Evolutionary conservation across 257 asterid species (phyloP), one percentile per base, ranked within the genome.

Genomic region (Scutellaria minor): DNA sequence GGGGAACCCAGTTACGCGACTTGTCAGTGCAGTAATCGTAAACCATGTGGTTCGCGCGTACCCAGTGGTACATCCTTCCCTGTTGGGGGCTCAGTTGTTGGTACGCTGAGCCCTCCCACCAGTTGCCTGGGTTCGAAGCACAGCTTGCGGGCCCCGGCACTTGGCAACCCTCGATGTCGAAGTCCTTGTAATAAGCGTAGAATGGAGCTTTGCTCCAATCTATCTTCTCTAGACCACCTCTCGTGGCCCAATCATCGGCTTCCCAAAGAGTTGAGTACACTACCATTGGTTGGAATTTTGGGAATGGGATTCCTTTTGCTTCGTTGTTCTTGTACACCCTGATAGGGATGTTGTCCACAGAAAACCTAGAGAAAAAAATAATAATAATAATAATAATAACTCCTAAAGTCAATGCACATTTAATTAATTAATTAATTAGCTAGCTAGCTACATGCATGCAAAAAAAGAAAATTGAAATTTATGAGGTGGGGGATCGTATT

Each of bases 161-260:
- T 1, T 74, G 84, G 47, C 98, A 93, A 0, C 97, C 98, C 22
- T 93, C 98, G n/a, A 93, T 80, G 77, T 89, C 97, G 56, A 93
- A 90, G 13, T 86, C 97, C 12, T 80, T 92, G 80, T 92, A 92
- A 79, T 92, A 92, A 5, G 98, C 90, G 11, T 87, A 83, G 73
- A 92, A 92, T 0, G 98, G 97, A 6, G 98, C 90, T 68, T 85
- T 90, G 85, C 86, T 84, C 98, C 98, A 92, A 47, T 92, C 82
- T 15, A 90, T 92, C 77, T 92, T 92, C 81, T 90, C 98, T 5
- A 88, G 67, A 0, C 98, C 98, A 6, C 96, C 98, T 46, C 98
- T 78, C 0, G 98, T 92, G 0, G 98, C 96, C 98, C 98, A 92
- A 40, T 92, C 98, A 5, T 92, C 96, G 2, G 98, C 98, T 71